Conservation (phyloP, 257 asterid genomes). For the Jaltomata sinuosa region DNA sequence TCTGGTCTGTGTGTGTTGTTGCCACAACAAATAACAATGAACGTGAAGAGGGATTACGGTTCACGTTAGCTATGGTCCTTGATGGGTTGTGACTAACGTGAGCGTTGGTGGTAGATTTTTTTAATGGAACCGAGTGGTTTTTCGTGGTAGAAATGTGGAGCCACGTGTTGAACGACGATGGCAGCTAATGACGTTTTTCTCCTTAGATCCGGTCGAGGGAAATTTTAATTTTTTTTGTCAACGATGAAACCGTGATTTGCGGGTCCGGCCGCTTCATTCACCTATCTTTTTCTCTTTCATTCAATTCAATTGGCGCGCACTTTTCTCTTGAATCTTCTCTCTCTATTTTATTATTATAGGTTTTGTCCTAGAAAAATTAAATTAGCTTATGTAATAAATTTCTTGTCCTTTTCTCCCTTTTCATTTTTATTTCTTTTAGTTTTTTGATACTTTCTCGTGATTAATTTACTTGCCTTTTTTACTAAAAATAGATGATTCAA, state of each 20-base stretch:
- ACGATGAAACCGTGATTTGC: neutral
- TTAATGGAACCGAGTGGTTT: neutral
- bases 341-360: neutral
- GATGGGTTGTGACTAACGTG: slow-evolving; percentile 15
- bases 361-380: neutral
- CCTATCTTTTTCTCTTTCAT: neutral
- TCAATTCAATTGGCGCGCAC: neutral
- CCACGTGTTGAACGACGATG: slow-evolving; percentile 27
- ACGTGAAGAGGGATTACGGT: too few species aligned
- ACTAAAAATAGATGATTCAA: too few species aligned
- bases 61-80: slow-evolving; percentile 6
- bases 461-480: too few species aligned
- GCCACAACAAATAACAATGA: too few species aligned
- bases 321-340: neutral
- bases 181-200: neutral
- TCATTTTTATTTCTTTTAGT: neutral
- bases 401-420: neutral
- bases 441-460: too few species aligned
- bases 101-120: neutral
- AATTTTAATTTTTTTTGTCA: neutral
- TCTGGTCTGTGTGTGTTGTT: too few species aligned
- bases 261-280: neutral
- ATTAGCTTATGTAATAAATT: neutral
- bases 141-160: neutral
- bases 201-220: neutral